Base-by-base conservation (phyloP, 306 rosid genomes). In the Oemleria cerasiformis region DNA sequence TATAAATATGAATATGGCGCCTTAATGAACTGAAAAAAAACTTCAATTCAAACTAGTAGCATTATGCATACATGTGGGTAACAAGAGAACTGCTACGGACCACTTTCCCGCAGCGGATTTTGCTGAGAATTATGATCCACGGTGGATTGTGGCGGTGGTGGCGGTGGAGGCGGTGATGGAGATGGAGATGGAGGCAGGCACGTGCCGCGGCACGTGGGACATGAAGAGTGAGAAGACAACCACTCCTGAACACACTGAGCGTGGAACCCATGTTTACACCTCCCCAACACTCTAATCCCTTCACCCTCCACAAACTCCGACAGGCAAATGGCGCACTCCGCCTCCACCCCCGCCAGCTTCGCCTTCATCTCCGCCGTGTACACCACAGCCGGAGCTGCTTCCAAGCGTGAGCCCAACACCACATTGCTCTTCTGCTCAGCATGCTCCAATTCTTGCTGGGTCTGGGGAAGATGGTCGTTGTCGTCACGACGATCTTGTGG, bases 241-340 rank as follows among this genome's bases (percentile, higher is more conserved):
- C 87, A 84, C 34, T 50, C 55, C 17, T 80, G 73, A 19, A 84
- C 74, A 63, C 87, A 84, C 40, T 61, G 77, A 1, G 63, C 73
- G 20, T 84, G 87, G 69, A 84, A 84, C 5, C 87, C 85, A 65
- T 84, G 87, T 60, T 73, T 77, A n/a, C 87, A 84, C 73, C 70
- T 77, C n/a, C 50, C 55, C 80, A 84, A 15, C 30, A 84, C 71
- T 49, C 78, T 81, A 67, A 84, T 71, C n/a, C 72, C 76, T 41
- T 84, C 82, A 25, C 87, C 87, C 10, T 80, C 87, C 71, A 53
- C 76, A 39, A 84, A 80, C 67, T 84, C 87, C 47, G 82, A 65
- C 80, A 84, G 68, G 76, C 87, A 84, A 74, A 84, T 84, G 53
- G 85, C 74, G 36, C 87, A 84, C 76, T 84, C 87, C 30, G 80